Base-by-base conservation (phyloP, 106 monocot genomes). In the Allium sativum region DNA sequence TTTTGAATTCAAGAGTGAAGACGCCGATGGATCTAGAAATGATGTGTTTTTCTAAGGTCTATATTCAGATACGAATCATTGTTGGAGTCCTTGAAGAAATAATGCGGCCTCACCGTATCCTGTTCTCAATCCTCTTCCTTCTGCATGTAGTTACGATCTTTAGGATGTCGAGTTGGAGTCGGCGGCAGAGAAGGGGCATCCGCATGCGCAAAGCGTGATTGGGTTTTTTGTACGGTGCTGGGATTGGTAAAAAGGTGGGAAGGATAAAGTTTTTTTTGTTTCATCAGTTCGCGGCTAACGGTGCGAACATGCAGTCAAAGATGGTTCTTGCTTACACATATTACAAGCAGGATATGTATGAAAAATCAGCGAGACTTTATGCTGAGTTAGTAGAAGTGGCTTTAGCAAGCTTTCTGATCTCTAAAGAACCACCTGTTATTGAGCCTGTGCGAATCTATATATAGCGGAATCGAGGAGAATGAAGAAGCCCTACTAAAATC, bases 351-450 rank as follows among this genome's bases (percentile, higher is more conserved):
- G 91, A 88, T 15, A 85, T 92, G 82, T 71, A 80, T 14, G 96
- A 98, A 58, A 78, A 88, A 66, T 84, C 96, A 1, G 91, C 83
- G 12, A 71, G 76, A 66, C 82, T 85, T 9, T 92, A 92, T 45
- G 84, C 81, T 0, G 84, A 88, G 59, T 67, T 98, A 58, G 96
- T 87, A 9, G 91, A 98, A 73, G 88, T 84, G n/a, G 91, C 96
- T 1, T 62, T 98, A 9, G 82, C 88, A 51, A 85, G 91, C 74
- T 98, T 88, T 59, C 42, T 85, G 56, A 92, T 92, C 48, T 98
- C 85, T 8, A 98, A 85, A 66, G 82, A 84, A 52, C 85, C 88
- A 0, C 82, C 88, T 5, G 79, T 92, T 44, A 82, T 98, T 3
- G 87, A 98, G 61, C 72, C 80, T 7, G 55, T 98, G 10, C 68